A percentile compares a stretch with the other conserved stretches of the same genome.
These are phyloP conservation scores for Metarhizium robertsii DNA, from an alignment of 2,329 filamentous ascomycete genomes.

Conservation along the genomic window DNA sequence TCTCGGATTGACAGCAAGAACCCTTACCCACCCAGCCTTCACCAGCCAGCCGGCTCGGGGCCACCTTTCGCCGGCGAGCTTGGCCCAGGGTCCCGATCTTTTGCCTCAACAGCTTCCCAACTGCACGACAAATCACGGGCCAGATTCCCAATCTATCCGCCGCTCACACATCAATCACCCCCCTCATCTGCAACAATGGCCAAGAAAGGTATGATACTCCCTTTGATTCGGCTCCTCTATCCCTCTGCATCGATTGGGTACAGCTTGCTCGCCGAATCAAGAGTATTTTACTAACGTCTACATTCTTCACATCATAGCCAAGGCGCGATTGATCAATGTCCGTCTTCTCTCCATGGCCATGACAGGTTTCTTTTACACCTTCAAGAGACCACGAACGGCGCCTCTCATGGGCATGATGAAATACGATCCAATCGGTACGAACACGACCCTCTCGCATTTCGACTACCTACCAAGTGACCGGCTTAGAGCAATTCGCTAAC, in stretches of 20 bases:
- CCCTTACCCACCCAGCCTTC: neutral
- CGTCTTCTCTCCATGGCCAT: slow-evolving; percentile 97
- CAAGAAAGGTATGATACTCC: slow-evolving; percentile 14
- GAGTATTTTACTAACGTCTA: slow-evolving; percentile 7
- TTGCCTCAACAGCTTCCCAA: neutral
- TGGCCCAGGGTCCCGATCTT: neutral
- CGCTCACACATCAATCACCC: neutral
- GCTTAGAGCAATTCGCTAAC: neutral
- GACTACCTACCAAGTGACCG: too few relatives aligned
- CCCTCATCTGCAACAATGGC: slow-evolving; percentile 11
- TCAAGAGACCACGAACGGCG: slow-evolving; percentile 70
- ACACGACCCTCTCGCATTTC: neutral
- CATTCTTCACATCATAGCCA: slow-evolving; percentile 42
- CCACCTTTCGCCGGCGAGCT: neutral
- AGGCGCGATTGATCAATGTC: slow-evolving; percentile 86
- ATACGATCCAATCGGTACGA: slow-evolving; percentile 91
- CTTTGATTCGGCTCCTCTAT: neutral
- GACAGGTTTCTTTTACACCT: slow-evolving; percentile 95
- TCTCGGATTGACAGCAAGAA: too few relatives aligned
- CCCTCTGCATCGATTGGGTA: neutral
- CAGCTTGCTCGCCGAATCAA: neutral
- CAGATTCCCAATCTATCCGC: slow-evolving; percentile 1
- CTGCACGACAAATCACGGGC: slow-evolving; percentile 8
- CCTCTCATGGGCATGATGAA: slow-evolving; percentile 94
- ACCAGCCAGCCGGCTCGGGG: neutral